Evolutionary conservation across 2,329 filamentous ascomycete genomes (phyloP).

Genomic region (Geosmithia flava): DNA sequence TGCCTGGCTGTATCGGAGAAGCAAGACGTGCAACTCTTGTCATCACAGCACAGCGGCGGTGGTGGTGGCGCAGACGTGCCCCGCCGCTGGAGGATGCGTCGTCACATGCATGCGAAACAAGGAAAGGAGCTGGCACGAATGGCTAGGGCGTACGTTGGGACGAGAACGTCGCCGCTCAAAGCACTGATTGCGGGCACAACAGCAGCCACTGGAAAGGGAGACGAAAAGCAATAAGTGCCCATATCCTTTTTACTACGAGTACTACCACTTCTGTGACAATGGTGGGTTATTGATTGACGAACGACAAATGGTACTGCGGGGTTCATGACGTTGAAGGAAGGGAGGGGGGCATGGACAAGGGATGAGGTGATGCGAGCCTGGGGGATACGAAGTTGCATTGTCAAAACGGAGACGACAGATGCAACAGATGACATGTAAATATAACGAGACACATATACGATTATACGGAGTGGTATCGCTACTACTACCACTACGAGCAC

Average conservation of each 20-base stretch:
- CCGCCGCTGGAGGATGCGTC: neutral
- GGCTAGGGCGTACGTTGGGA: neutral
- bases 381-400: no score
- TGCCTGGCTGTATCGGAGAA: neutral
- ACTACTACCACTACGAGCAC: no score
- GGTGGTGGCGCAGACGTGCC: neutral
- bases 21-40: neutral
- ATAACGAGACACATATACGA: no score
- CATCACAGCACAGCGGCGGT: neutral
- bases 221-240: neutral
- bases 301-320: no score
- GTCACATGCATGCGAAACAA: neutral
- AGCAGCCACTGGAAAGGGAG: neutral
- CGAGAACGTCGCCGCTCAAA: neutral
- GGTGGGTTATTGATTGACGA: no score
- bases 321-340: no score
- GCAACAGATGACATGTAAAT: no score
- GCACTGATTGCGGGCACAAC: neutral
- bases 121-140: neutral
- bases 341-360: no score
- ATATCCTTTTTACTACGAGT: neutral
- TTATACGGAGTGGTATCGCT: no score
- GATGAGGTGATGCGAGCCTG: no score
- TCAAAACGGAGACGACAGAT: no score
- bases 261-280: no score